phyloP scores from a whole-genome alignment of 192 early-diverging fungal genomes.

The Rhizoclosmatium sp. region DNA sequence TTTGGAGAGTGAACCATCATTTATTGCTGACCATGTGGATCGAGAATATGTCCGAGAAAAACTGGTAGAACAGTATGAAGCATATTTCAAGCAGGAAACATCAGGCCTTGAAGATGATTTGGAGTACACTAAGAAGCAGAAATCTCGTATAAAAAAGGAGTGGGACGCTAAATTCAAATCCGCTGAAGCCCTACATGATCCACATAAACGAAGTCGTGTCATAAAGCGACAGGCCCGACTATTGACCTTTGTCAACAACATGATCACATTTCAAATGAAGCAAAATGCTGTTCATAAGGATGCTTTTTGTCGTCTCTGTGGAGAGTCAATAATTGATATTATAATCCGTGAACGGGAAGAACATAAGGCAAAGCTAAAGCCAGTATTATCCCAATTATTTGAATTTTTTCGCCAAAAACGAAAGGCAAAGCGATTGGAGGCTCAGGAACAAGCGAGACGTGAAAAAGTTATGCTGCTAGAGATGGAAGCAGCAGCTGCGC shows the following conservation, averaged over 20 bases:
- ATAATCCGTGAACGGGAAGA: neutral
- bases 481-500: neutral
- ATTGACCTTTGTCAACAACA: neutral
- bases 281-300: neutral
- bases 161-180: constrained; percentile 32
- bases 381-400: neutral
- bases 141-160: neutral
- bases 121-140: neutral
- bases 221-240: neutral
- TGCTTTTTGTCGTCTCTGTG: neutral
- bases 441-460: neutral
- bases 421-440: neutral
- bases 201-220: neutral
- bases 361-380: neutral
- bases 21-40: constrained; percentile 15
- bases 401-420: neutral
- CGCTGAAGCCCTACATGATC: constrained; percentile 15
- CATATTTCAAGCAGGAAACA: neutral
- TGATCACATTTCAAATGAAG: neutral
- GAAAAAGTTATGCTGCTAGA: neutral
- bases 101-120: neutral
- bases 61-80: constrained; percentile 17
- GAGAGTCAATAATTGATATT: neutral
- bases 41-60: constrained; percentile 10
- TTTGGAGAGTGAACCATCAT: neutral